Evolutionary conservation across 1,284 basidiomycete genomes (phyloP).

Genomic region (Cutaneotrichosporon sp.): DNA sequence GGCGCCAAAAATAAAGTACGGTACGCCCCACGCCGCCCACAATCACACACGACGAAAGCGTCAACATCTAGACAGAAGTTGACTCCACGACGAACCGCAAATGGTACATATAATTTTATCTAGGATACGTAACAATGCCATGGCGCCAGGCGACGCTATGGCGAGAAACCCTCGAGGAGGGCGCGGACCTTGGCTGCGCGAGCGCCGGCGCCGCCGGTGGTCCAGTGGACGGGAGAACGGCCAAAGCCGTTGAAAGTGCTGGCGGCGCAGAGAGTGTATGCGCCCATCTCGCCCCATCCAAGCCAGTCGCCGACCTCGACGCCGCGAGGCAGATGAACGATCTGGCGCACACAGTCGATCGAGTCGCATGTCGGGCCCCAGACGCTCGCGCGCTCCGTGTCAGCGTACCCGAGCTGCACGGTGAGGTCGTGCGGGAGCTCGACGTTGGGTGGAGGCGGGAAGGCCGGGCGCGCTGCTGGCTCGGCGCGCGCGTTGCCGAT

Average conservation of each 20-base stretch:
- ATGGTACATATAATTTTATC: too few species aligned
- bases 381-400: slow-evolving; percentile 50
- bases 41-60: too few species aligned
- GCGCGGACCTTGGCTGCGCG: slow-evolving; percentile 8
- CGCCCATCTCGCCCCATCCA: slow-evolving; percentile 85
- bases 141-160: too few species aligned
- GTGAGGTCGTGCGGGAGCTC: slow-evolving; percentile 43
- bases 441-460: slow-evolving; percentile 48
- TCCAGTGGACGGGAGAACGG: slow-evolving; percentile 41
- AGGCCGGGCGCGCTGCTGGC: slow-evolving; percentile 36
- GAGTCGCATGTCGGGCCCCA: slow-evolving; percentile 80
- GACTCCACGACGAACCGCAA: too few species aligned
- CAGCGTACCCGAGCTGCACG: slow-evolving; percentile 45
- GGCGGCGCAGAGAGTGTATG: slow-evolving; percentile 86
- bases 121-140: too few species aligned
- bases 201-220: slow-evolving; percentile 35
- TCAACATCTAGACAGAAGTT: too few species aligned
- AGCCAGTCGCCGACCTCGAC: slow-evolving; percentile 85
- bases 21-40: too few species aligned
- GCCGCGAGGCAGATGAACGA: slow-evolving; percentile 58
- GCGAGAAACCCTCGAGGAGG: slow-evolving; percentile 1
- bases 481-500: slow-evolving; percentile 33
- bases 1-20: too few species aligned
- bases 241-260: slow-evolving; percentile 73
- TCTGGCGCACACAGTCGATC: slow-evolving; percentile 71